Evolutionary conservation across 345 rosid species (phyloP).

Genomic region (Punica granatum): DNA sequence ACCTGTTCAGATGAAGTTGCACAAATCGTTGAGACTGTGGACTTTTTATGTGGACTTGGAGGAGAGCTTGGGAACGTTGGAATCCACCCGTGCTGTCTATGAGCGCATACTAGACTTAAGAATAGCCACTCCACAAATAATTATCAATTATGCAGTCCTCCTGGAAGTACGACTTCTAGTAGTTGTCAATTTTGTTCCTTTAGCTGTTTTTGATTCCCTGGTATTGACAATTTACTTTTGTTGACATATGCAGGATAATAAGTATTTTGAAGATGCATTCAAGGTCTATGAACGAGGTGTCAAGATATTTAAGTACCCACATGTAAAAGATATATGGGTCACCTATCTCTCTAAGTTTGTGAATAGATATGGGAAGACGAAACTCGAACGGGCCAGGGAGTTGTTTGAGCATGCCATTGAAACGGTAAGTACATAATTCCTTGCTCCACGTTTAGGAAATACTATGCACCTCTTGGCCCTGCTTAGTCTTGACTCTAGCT

Average conservation of each 20-base stretch:
- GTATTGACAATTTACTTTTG: constrained; percentile 2
- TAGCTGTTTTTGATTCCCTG: constrained; percentile 1
- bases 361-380: constrained; percentile 78
- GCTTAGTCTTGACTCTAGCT: neutral
- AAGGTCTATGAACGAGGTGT: constrained; percentile 97
- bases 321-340: constrained; percentile 93
- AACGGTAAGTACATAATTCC: constrained; percentile 34
- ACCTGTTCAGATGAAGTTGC: constrained; percentile 93
- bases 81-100: constrained; percentile 84
- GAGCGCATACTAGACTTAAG: constrained; percentile 88
- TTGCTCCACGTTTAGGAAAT: neutral
- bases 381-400: constrained; percentile 92
- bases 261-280: constrained; percentile 97
- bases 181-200: neutral
- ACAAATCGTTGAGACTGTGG: constrained; percentile 89
- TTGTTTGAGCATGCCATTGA: constrained; percentile 91
- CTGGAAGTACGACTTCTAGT: constrained; percentile 44
- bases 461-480: neutral
- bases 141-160: constrained; percentile 75
- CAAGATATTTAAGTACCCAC: constrained; percentile 95
- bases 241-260: constrained; percentile 51
- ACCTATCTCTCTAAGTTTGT: constrained; percentile 88
- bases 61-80: constrained; percentile 88
- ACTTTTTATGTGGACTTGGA: constrained; percentile 88
- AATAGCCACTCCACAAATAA: constrained; percentile 96